Evolutionary conservation across 306 rosid species (phyloP), one percentile per base, ranked within the genome.

Genomic region (Alnus glutinosa): DNA sequence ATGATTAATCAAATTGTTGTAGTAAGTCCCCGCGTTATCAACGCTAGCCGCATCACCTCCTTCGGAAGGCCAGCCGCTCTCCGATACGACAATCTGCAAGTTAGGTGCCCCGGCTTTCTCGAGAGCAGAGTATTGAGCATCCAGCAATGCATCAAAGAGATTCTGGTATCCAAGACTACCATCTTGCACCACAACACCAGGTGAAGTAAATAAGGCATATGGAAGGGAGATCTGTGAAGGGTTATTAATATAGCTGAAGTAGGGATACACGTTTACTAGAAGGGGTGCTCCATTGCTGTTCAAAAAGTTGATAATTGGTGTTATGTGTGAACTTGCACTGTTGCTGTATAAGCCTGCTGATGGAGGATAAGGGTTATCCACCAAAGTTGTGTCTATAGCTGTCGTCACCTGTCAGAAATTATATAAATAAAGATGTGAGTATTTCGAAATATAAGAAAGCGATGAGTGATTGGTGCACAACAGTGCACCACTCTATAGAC

Each of bases 31-130:
- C 39, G 92, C 94, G 69, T 88, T 90, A 0, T 80, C 74, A 2
- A 3, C 0, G 1, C 77, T 62, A 1, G 94, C 89, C 0, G 78
- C 86, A 19, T 1, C 10, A 52, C 87, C 82, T 18, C 91, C 96
- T 8, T 14, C 63, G 0, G 94, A 89, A 5, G 96, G 98, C 96
- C 97, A 93, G 7, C 97, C 96, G 9, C 89, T 93, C 82, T 93
- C 96, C 0, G 96, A 85, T 12, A 91, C 94, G 18, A 93, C 93
- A 0, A 89, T 73, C 30, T 72, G 15, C 82, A 89, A 11, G 32
- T 67, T 42, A 1, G 83, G 62, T 1, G 47, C 70, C 7, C 48
- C 70, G 9, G 23, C 70, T 64, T 63, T 91, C 85, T 88, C 96
- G 23, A 91, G 83, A 36, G 97, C 92, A 9, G 80, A 78, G 13